A percentile compares a stretch with the other conserved stretches of the same genome.
Evolutionary conservation across 495 filamentous ascomycete genomes (phyloP).

Genomic region (Penicillium daleae): DNA sequence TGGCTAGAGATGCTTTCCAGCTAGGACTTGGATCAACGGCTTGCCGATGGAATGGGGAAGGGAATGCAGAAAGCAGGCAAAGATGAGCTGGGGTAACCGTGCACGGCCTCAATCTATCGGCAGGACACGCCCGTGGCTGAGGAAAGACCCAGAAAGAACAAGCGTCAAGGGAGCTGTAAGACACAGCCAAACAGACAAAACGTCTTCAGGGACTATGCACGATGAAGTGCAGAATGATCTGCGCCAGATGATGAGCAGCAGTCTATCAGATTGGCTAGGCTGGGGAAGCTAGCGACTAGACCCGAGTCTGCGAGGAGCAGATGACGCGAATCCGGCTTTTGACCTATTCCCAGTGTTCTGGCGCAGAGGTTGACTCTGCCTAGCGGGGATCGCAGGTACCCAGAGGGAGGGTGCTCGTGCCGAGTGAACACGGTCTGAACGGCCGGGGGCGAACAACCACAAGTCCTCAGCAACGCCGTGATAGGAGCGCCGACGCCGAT

Average conservation of each 20-base stretch:
- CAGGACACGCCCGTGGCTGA: conserved; percentile 30
- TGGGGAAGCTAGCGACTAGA: conserved; percentile 1
- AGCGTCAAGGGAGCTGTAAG: neutral
- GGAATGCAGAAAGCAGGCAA: neutral
- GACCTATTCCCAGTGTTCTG: conserved; percentile 1
- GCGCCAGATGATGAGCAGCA: conserved; percentile 34
- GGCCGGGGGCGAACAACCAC: neutral
- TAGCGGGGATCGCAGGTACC: neutral
- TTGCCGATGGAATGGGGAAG: conserved; percentile 23
- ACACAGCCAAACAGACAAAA: conserved; percentile 8
- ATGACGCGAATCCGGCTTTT: conserved; percentile 43
- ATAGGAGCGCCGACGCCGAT: neutral
- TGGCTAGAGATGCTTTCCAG: neutral
- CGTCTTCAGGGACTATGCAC: conserved; percentile 53
- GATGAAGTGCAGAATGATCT: conserved; percentile 63
- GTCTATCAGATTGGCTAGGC: conserved; percentile 28
- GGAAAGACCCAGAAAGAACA: conserved; percentile 22
- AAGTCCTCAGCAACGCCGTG: neutral
- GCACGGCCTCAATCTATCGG: conserved; percentile 27
- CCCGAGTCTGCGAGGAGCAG: conserved; percentile 33
- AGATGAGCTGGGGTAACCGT: conserved; percentile 9
- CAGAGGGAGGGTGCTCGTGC: neutral
- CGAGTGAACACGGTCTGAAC: neutral
- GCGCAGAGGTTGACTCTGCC: neutral
- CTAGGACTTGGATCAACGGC: conserved; percentile 1